Conservation (phyloP, 257 asterid species). For the Plantago major region DNA sequence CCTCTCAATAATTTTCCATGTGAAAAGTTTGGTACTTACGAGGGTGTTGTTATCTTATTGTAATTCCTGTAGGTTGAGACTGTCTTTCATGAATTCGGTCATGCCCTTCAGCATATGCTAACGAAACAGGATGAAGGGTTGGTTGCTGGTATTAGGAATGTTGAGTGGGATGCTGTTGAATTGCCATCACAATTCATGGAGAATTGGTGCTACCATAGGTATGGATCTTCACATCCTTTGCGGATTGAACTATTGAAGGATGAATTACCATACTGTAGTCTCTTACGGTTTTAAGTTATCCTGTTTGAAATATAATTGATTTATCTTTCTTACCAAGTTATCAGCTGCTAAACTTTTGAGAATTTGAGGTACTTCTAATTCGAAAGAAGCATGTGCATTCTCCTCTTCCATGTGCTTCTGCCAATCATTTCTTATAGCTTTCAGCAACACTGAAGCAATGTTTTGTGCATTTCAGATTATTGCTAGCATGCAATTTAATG, state of each 20-base stretch:
- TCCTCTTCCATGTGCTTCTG: background rate
- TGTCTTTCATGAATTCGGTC: constrained; percentile 97
- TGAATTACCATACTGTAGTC: background rate
- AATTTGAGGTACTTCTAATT: no score
- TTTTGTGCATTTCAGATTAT: background rate
- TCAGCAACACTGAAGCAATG: no score
- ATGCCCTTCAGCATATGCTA: constrained; percentile 98
- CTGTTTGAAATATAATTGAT: no score
- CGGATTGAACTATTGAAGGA: background rate
- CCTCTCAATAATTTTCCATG: no score
- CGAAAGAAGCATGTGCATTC: no score
- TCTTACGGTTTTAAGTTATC: no score
- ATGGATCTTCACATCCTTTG: constrained; percentile 8
- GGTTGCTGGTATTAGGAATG: constrained; percentile 91
- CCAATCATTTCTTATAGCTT: background rate
- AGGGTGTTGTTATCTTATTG: constrained; percentile 6
- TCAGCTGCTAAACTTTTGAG: no score
- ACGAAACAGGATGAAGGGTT: constrained; percentile 96
- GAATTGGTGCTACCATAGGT: constrained; percentile 99
- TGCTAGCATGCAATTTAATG: background rate
- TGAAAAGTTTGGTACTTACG: background rate
- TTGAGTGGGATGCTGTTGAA: constrained; percentile 99
- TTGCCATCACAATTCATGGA: constrained; percentile 98
- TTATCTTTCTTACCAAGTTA: no score
- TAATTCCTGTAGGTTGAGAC: constrained; percentile 75